Evolutionary conservation across 2,329 filamentous ascomycete species (phyloP), one percentile per base, ranked within the genome.

Genomic region (Aspergillus piperis): DNA sequence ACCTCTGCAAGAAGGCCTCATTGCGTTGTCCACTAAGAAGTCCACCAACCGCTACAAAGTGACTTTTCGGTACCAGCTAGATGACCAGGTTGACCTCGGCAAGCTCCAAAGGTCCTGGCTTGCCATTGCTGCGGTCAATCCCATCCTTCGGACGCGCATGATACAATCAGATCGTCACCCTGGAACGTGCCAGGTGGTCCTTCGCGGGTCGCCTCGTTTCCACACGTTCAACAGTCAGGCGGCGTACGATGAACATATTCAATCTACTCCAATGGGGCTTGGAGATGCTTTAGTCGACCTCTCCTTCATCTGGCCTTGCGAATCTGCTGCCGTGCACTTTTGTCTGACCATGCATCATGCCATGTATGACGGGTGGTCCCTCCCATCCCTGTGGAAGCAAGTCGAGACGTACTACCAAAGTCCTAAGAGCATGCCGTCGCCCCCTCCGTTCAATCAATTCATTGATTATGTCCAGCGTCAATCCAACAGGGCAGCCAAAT

Each of bases 301-400:
- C 65, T 72, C 8, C 50, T 63, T 11, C 57, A 66, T 25, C 62
- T 60, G 55, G 70, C 8, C 58, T 63, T 3, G 64, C 27, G 5
- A 60, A 41, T 32, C 61, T 19, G 17, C 69, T 75, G 42, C 73
- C 21, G 21, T 23, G 4, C 21, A 23, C 3, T 23, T 81, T 27
- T 71, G 80, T 8, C 74, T 76, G 62, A 80, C 78, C 0, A 73
- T 77, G 57, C 79, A 82, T 59, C 79, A 81, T 55, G 76, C 76
- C 7, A 64, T 81, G 5, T 81, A 81, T 58, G 80, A 82, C 64
- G 80, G 78, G 2, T 32, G 58, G 49, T 63, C 61, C 1, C n/a
- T 66, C 32, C 44, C 58, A 15, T 58, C 64, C 47, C 48, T 63
- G 8, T 57, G 59, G 30, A 54, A 63, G 15, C 57, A 64, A 3